A percentile compares a stretch with the other conserved stretches of the same genome.
Evolutionary conservation across 345 rosid species (phyloP).

Genomic region (Excoecaria agallocha): DNA sequence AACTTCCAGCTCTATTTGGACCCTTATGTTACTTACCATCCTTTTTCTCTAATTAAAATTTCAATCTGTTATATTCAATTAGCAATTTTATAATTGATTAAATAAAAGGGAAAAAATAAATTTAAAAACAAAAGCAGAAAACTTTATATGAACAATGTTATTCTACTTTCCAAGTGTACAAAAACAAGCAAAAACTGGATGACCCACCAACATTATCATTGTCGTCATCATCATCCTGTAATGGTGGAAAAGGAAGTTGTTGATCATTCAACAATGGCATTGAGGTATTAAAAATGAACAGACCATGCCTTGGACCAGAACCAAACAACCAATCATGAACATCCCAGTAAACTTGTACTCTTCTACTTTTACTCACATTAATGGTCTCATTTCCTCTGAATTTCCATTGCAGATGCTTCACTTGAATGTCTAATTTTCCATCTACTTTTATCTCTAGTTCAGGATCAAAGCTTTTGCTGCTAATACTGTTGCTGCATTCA

Average conservation of each 20-base stretch:
- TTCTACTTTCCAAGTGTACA: constrained; percentile 51
- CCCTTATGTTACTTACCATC: constrained; percentile 28
- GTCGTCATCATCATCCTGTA: not conserved
- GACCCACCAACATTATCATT: constrained; percentile 22
- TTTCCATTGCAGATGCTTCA: constrained; percentile 59
- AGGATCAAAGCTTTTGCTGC: constrained; percentile 33
- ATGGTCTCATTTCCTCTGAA: constrained; percentile 54
- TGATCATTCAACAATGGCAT: constrained; percentile 21
- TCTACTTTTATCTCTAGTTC: constrained; percentile 48
- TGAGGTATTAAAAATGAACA: constrained; percentile 41
- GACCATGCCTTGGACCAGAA: constrained; percentile 51
- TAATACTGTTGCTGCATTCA: constrained; percentile 24
- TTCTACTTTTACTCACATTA: constrained; percentile 26
- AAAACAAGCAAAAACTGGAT: constrained; percentile 48
- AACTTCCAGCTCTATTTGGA: no score
- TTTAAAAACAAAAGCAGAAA: not conserved
- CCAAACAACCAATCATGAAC: constrained; percentile 58
- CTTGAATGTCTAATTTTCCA: constrained; percentile 37
- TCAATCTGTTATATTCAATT: not conserved
- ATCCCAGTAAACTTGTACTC: constrained; percentile 52
- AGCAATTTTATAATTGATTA: not conserved
- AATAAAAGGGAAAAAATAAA: not conserved
- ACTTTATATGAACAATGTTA: constrained; percentile 5
- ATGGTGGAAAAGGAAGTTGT: constrained; percentile 14
- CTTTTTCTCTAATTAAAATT: not conserved